These are phyloP conservation scores for Vitis riparia DNA, from an alignment of 164 flowering plant species.

Conservation along the genomic window DNA sequence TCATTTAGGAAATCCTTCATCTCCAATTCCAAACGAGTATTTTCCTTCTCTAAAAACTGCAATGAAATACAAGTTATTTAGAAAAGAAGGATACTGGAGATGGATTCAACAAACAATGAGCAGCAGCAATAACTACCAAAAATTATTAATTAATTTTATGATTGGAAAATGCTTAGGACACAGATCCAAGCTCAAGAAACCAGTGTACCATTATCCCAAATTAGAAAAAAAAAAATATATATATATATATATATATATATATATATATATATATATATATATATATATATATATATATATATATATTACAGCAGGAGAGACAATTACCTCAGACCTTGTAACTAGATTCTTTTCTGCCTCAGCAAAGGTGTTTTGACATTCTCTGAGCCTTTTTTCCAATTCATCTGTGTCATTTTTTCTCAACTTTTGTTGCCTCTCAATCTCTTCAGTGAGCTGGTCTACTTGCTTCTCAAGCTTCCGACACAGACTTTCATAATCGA, in stretches of 20 bases:
- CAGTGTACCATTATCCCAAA: no score
- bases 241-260: background rate
- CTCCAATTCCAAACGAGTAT: slow-evolving; percentile 39
- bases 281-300: background rate
- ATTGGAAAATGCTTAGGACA: background rate
- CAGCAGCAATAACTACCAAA: background rate
- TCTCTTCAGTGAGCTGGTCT: slow-evolving; percentile 71
- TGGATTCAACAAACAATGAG: background rate
- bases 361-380: slow-evolving; percentile 44
- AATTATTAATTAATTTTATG: background rate
- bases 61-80: slow-evolving; percentile 16
- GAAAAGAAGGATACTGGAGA: background rate
- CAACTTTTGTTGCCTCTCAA: slow-evolving; percentile 65
- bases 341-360: slow-evolving; percentile 53
- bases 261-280: background rate
- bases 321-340: slow-evolving; percentile 72
- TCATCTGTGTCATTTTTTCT: slow-evolving; percentile 50
- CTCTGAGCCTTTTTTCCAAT: slow-evolving; percentile 48
- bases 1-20: slow-evolving; percentile 37
- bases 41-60: slow-evolving; percentile 66
- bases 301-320: slow-evolving; percentile 14
- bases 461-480: slow-evolving; percentile 77
- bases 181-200: background rate
- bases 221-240: no score
- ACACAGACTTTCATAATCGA: slow-evolving; percentile 85